Conservation (phyloP, 2,329 filamentous ascomycete genomes). For the Neophaeococcomyces aloes region DNA sequence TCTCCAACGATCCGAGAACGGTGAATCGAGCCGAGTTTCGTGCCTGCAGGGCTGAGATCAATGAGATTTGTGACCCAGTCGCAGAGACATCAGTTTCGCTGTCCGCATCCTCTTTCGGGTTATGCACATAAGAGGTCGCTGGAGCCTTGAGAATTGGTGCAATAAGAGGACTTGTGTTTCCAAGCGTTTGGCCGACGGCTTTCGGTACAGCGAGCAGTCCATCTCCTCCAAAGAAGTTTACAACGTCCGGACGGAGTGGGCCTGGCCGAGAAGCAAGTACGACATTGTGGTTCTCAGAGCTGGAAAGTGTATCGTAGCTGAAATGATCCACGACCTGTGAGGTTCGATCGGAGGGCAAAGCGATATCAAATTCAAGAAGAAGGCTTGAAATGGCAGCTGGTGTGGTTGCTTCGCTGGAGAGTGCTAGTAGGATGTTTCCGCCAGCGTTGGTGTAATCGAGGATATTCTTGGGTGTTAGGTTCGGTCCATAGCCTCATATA, state of each 20-base stretch:
- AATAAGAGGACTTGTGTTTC: slow-evolving; percentile 62
- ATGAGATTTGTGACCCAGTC: slow-evolving; percentile 67
- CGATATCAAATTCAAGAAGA: slow-evolving; percentile 79
- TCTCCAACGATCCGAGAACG: slow-evolving; percentile 74
- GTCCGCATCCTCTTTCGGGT: slow-evolving; percentile 70
- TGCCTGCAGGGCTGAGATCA: slow-evolving; percentile 80
- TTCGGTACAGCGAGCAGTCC: slow-evolving; percentile 70
- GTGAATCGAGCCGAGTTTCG: slow-evolving; percentile 87
- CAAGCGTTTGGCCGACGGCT: slow-evolving; percentile 70
- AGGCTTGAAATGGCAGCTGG: slow-evolving; percentile 65
- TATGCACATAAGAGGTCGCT: slow-evolving; percentile 82
- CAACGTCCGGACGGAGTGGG: slow-evolving; percentile 55
- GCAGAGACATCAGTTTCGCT: slow-evolving; percentile 70
- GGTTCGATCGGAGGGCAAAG: slow-evolving; percentile 74
- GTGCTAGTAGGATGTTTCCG: slow-evolving; percentile 80
- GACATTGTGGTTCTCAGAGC: slow-evolving; percentile 77
- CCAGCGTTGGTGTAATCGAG: slow-evolving; percentile 84
- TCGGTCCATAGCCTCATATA: slow-evolving; percentile 65
- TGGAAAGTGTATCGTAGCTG: slow-evolving; percentile 70
- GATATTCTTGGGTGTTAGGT: slow-evolving; percentile 72
- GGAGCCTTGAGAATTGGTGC: slow-evolving; percentile 74
- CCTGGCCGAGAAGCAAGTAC: slow-evolving; percentile 63
- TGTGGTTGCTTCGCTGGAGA: slow-evolving; percentile 61
- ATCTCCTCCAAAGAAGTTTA: slow-evolving; percentile 64
- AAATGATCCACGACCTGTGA: slow-evolving; percentile 90